Evolutionary conservation across 495 filamentous ascomycete genomes (phyloP), one percentile per base, ranked within the genome.

Genomic region (Penicillium desertorum): DNA sequence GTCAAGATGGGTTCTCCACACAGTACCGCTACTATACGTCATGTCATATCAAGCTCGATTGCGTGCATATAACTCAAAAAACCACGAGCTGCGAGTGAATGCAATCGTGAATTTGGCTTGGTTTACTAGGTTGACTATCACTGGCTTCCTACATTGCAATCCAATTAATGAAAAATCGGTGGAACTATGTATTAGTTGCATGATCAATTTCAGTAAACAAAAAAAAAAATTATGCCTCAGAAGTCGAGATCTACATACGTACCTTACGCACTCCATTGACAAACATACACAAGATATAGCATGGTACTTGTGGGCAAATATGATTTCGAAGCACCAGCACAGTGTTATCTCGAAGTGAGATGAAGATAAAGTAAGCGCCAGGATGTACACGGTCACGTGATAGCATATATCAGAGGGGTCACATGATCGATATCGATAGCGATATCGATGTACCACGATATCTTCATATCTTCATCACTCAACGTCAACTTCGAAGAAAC

Each of bases 371-470:
- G 16, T 8, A n/a, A 37, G 8, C 4, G 0, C 14, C 12, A 4
- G 12, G 23, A 22, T 11, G 30, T 32, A 27, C 2, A 45, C 0
- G 6, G 27, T 48, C 45, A 48, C 45, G 45, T 48, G 45, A 39
- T 14, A 3, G 11, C 4, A 7, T 11, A 30, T 2, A 47, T 19
- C n/a, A 7, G 17, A 2, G 1, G 0, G 3, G 11, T 34, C 45
- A 55, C 53, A 25, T 55, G 53, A 23, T 30, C 45, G 20, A 55
- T 55, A 55, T 36, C 53, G 53, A 44, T 48, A 48, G 32, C 45
- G 53, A 55, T 55, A 55, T 36, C 53, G 53, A 32, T 30, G 45
- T 47, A 48, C 6, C 45, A 17, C 17, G 45, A 48, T 48, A 48
- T 48, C 45, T 48, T 48, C 45, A 48, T 48, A 48, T 48, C 45